Evolutionary conservation across 345 rosid species (phyloP).

Genomic region (Clausena lansium): DNA sequence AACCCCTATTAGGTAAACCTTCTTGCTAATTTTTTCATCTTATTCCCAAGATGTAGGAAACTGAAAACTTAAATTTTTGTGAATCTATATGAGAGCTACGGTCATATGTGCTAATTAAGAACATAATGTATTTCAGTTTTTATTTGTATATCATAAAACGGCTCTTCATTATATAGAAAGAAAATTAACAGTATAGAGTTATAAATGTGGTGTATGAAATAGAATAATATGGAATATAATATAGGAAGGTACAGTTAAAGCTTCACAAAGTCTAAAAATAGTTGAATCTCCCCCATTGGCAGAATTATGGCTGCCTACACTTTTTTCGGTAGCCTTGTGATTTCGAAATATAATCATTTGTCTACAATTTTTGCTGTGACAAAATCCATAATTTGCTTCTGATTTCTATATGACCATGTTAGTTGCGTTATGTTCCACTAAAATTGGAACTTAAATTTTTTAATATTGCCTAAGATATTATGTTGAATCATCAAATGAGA

Average conservation of each 20-base stretch:
- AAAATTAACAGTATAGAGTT: not conserved
- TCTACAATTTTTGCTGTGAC: not conserved
- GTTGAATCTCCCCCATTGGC: not conserved
- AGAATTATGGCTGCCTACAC: not conserved
- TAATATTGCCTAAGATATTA: not conserved
- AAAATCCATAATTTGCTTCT: not conserved
- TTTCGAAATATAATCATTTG: not conserved
- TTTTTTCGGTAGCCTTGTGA: not conserved
- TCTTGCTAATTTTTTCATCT: not conserved
- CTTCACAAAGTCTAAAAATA: not conserved
- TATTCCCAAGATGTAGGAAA: constrained; percentile 9
- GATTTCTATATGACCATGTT: not conserved
- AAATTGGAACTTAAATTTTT: not conserved
- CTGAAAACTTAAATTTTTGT: not conserved
- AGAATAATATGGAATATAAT: not conserved
- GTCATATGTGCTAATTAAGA: not conserved
- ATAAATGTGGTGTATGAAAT: not conserved
- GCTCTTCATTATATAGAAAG: not conserved
- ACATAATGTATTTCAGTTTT: not conserved
- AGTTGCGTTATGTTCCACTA: not conserved
- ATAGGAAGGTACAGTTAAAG: not conserved
- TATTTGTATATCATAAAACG: not conserved
- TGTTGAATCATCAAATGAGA: not conserved
- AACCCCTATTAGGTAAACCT: constrained; percentile 60
- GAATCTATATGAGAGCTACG: not conserved